Base-by-base conservation (phyloP, 805 yeast species). In the Starmerella kuoi region DNA sequence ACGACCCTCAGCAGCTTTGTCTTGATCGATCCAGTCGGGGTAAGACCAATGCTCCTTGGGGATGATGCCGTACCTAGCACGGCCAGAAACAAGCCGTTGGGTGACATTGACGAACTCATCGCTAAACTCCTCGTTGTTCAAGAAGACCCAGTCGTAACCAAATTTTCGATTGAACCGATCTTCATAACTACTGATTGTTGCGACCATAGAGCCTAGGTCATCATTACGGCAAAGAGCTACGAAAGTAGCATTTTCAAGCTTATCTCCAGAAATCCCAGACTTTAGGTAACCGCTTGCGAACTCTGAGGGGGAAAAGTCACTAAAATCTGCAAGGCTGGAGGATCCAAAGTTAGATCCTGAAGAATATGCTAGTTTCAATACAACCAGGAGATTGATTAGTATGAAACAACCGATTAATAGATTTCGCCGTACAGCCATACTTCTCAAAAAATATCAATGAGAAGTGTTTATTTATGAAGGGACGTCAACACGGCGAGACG, bases 131-230 rank as follows among this genome's bases (percentile, higher is more conserved):
- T 73, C 86, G 59, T 88, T 84, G 59, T 87, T 88, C 19, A 91
- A 61, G 53, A 91, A 84, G 2, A 84, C 79, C 78, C 94, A 91
- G 0, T 95, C 96, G 58, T 91, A 91, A 51, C 80, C 73, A 61
- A 69, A 91, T 94, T 95, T 85, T 54, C 86, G 88, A 60, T 88
- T 88, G 65, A 88, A 88, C 59, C 80, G 94, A 20, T 83, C 67
- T 59, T 88, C 97, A 44, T 88, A 55, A 2, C 86, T 76, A 25
- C 65, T 61, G 71, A 88, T 76, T 2, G 93, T 76, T 42, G 70
- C 65, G 2, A 81, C 54, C 3, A 85, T 94, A n/a, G 82, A 93
- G 2, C 74, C 71, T 1, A 85, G 47, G 55, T 88, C 97, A 3
- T 73, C 65, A 57, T 88, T 87, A 46, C 95, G 66, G 1, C 94